Evolutionary conservation across 2,329 filamentous ascomycete species (phyloP).

Genomic region (Exophiala alcalophila): DNA sequence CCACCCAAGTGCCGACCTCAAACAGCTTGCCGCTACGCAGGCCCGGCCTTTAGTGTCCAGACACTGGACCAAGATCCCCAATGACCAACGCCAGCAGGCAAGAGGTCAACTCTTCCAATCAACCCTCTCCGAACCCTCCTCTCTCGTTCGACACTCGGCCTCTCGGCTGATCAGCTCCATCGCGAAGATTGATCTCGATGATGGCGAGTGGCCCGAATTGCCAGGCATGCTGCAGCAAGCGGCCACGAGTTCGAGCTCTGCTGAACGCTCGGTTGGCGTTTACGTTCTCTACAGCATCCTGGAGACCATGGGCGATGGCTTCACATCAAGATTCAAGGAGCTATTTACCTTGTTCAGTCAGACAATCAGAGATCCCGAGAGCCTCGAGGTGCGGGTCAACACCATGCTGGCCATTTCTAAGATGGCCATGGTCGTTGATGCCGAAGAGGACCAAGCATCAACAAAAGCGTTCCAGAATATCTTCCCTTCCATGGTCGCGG

Average conservation of each 20-base stretch:
- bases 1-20: slow-evolving; percentile 67
- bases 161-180: slow-evolving; percentile 85
- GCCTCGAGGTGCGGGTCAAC: slow-evolving; percentile 89
- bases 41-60: slow-evolving; percentile 75
- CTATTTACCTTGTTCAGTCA: slow-evolving; percentile 80
- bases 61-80: slow-evolving; percentile 76
- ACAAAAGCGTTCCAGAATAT: slow-evolving; percentile 74
- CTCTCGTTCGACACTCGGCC: slow-evolving; percentile 77
- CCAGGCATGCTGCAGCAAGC: slow-evolving; percentile 76
- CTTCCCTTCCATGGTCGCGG: slow-evolving; percentile 82
- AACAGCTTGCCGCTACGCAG: slow-evolving; percentile 90
- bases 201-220: slow-evolving; percentile 81
- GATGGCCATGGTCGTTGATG: slow-evolving; percentile 80
- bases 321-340: slow-evolving; percentile 74
- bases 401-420: slow-evolving; percentile 87
- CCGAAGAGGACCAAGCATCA: slow-evolving; percentile 74
- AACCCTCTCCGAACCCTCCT: slow-evolving; percentile 73
- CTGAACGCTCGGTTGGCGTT: slow-evolving; percentile 83
- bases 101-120: slow-evolving; percentile 80
- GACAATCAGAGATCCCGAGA: slow-evolving; percentile 87
- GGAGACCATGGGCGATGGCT: slow-evolving; percentile 80
- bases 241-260: slow-evolving; percentile 68
- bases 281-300: slow-evolving; percentile 92
- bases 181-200: slow-evolving; percentile 78
- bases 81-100: slow-evolving; percentile 73